Evolutionary conservation across 1,284 basidiomycete genomes (phyloP).

Genomic region (Cutaneotrichosporon arboriforme): DNA sequence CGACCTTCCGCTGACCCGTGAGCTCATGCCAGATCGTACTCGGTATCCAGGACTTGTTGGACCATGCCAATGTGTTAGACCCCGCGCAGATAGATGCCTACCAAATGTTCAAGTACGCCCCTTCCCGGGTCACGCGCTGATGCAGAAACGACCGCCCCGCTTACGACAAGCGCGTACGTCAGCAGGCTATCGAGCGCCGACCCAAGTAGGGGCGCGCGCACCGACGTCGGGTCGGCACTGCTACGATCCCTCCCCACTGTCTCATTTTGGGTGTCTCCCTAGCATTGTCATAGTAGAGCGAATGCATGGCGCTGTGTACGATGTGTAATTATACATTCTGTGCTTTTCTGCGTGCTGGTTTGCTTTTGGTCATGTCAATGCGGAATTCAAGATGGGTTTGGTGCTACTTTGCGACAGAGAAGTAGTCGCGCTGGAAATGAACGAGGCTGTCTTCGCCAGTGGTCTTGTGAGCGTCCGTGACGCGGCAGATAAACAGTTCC

Average conservation of each 20-base stretch:
- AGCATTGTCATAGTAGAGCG: too few species aligned
- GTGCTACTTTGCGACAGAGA: background rate
- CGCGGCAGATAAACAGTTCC: slow-evolving; percentile 45
- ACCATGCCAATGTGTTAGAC: slow-evolving; percentile 90
- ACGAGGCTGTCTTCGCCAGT: slow-evolving; percentile 26
- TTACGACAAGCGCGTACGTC: slow-evolving; percentile 75
- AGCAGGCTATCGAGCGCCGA: slow-evolving; percentile 73
- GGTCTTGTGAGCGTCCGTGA: slow-evolving; percentile 20
- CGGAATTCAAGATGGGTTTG: too few species aligned
- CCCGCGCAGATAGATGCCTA: slow-evolving; percentile 96
- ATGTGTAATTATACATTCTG: slow-evolving; percentile 3
- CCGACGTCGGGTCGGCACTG: too few species aligned
- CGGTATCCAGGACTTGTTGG: slow-evolving; percentile 88
- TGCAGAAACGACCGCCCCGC: background rate
- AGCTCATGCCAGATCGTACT: slow-evolving; percentile 67
- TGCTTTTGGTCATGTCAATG: background rate
- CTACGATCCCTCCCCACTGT: too few species aligned
- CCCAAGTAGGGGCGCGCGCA: slow-evolving; percentile 58
- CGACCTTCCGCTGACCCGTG: background rate
- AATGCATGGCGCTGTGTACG: background rate
- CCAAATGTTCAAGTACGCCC: slow-evolving; percentile 87
- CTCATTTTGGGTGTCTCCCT: background rate
- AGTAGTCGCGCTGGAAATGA: slow-evolving; percentile 35
- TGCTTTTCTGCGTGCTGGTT: background rate
- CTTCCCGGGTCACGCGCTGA: too few species aligned